Base-by-base conservation (phyloP, 2,329 filamentous ascomycete species). In the Colletotrichum sp. region DNA sequence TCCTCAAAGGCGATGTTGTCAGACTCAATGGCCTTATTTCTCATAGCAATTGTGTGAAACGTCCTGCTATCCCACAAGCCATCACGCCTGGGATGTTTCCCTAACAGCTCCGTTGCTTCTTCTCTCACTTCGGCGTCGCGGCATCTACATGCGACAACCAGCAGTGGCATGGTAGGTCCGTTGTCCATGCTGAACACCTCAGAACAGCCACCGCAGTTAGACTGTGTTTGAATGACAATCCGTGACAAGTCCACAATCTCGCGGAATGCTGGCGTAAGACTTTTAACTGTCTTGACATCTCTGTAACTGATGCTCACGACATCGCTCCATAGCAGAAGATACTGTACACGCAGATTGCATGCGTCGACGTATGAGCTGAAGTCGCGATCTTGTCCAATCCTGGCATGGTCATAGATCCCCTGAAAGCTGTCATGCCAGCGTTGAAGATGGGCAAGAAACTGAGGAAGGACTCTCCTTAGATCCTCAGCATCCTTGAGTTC, bases 121-220 rank as follows among this genome's bases (percentile, higher is more conserved):
- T 83, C 81, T 13, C 86, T 82, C 3, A 88, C 82, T 0, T 77
- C 75, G 2, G 80, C 79, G 62, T 87, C 85, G 8, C 86, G 83
- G 44, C 86, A 88, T 16, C 84, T 83, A 78, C 86, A 86, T 1
- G 87, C 81, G 3, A 84, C 82, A 3, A 87, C 79, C 39, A 87
- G 85, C 4, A 89, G 79, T 0, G 86, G 85, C 85, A 87, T 86
- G 5, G 86, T 87, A 79, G 85, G 87, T 0, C 87, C 87, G 6
- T 86, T 85, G 75, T 88, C 87, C 85, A 88, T 86, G 3, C 87
- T 84, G 71, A 88, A 88, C 44, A 82, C 83, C 7, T 83, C 82
- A 13, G 80, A 79, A 44, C 78, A 77, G 21, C 18, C 71, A 52
- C 63, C 57, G 49, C 72, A 71, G 21, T 57, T 69, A 0, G 36